phyloP scores from a whole-genome alignment of 2,329 filamentous ascomycete genomes.

The Amphichorda felina region DNA sequence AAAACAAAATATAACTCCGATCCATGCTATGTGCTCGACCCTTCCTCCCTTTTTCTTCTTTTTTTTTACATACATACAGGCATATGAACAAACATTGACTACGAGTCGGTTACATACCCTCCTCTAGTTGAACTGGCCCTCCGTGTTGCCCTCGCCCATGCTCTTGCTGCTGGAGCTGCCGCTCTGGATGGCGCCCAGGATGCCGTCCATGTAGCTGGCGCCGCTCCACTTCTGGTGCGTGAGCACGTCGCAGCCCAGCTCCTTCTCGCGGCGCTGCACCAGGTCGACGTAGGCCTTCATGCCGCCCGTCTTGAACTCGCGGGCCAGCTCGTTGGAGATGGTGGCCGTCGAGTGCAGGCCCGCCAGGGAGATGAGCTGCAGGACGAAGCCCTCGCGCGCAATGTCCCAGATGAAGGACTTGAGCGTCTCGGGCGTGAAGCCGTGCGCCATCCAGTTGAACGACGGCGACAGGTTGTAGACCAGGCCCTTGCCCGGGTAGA shows the following conservation, averaged over 20 bases:
- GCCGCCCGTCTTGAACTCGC: conserved; percentile 75
- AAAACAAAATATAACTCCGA: too few species aligned
- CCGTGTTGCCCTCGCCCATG: conserved; percentile 92
- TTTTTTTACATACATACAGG: too few species aligned
- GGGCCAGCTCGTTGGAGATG: conserved; percentile 62
- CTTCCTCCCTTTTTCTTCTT: too few species aligned
- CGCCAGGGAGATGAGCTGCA: conserved; percentile 56
- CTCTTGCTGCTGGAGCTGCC: conserved; percentile 82
- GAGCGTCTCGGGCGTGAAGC: conserved; percentile 71
- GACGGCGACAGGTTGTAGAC: conserved; percentile 95
- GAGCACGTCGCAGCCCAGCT: conserved; percentile 80
- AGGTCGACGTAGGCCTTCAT: conserved; percentile 98
- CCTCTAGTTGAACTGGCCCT: conserved; percentile 51
- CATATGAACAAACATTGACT: too few species aligned
- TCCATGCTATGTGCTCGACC: too few species aligned
- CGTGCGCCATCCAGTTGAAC: conserved; percentile 98
- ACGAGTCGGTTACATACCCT: too few species aligned
- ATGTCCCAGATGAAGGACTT: conserved; percentile 96
- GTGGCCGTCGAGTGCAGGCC: conserved; percentile 55
- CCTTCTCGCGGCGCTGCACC: conserved; percentile 82
- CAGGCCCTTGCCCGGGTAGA: conserved; percentile 69
- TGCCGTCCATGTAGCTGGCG: conserved; percentile 69
- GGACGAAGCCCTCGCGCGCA: conserved; percentile 69
- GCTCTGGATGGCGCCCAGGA: conserved; percentile 80
- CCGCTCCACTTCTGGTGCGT: conserved; percentile 85